Base-by-base conservation (phyloP, 495 filamentous ascomycete species). In the Penicillium canescens region DNA sequence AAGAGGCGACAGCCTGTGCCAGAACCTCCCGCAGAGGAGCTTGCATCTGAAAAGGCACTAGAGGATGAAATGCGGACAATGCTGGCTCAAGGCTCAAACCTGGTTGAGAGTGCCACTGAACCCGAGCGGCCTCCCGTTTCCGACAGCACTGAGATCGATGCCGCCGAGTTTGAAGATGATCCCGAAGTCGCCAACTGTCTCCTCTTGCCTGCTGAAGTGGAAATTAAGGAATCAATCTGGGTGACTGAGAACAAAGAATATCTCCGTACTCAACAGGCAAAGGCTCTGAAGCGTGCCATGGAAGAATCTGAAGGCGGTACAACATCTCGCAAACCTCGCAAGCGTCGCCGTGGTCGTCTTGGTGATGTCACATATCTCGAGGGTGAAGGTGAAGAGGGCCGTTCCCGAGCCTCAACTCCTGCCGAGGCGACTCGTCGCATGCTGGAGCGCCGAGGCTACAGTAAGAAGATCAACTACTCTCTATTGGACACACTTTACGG, bases 211-310 rank as follows among this genome's bases (percentile, higher is more conserved):
- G 75, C 75, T 3, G 93, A 98, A 69, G 76, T 84, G 2, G 78
- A 78, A 4, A 77, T 92, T 56, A 96, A 96, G 63, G 91, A 96
- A 67, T 77, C 79, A 40, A 89, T 98, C 47, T 98, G 94, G 94
- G 81, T 91, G n/a, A 88, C 92, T 54, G 84, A 90, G 58, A 97
- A 98, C 70, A 88, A 90, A 61, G 89, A 93, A 47, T 98, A 89
- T 72, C 77, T 98, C 35, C 87, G 92, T 5, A 79, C 83, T 20
- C 82, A 92, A 67, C 90, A 96, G 66, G 82, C 85, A 42, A 93
- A 91, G 68, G 76, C 80, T 4, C 82, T 91, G 34, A 81, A 86
- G 31, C 77, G 83, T 48, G 83, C 86, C 49, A 69, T 91, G 18
- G 74, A 68, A 7, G 78, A 84, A 62, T 73, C 76, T 14, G 67